Conservation (phyloP, 2,329 filamentous ascomycete genomes). For the Botrytis deweyae region DNA sequence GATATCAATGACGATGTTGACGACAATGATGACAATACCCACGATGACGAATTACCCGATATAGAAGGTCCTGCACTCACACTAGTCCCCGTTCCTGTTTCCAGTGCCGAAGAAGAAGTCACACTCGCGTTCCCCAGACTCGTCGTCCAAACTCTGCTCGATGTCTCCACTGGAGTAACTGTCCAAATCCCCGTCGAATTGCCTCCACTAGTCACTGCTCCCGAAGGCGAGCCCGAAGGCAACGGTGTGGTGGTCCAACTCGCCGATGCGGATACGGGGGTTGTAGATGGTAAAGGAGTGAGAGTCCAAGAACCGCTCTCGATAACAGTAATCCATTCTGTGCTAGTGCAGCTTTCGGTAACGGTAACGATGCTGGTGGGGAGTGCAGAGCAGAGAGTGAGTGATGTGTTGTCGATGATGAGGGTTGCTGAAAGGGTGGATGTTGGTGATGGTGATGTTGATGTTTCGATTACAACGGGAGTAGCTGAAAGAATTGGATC, state of each 20-base stretch:
- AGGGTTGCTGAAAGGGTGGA: background rate
- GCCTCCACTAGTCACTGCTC: fast-evolving
- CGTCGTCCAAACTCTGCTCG: background rate
- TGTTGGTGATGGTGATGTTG: background rate
- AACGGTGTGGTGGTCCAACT: background rate
- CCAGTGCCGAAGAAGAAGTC: background rate
- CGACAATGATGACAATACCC: background rate
- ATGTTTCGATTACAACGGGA: background rate
- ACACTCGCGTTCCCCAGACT: background rate
- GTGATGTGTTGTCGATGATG: background rate
- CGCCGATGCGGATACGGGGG: background rate
- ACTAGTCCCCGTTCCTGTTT: background rate
- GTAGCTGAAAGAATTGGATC: background rate
- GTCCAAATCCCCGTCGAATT: slow-evolving; percentile 9
- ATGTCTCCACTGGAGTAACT: fast-evolving
- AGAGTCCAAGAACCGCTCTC: background rate
- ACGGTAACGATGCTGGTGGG: slow-evolving; percentile 21
- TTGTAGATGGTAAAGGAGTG: background rate
- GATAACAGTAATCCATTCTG: background rate
- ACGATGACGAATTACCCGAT: background rate
- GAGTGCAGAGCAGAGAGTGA: slow-evolving; percentile 9
- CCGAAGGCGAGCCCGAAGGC: background rate
- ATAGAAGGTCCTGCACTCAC: background rate
- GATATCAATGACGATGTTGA: too few species aligned
- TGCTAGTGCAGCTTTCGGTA: slow-evolving; percentile 22